phyloP scores from a whole-genome alignment of 1,284 basidiomycete genomes.

The Thecaphora thlaspeos region DNA sequence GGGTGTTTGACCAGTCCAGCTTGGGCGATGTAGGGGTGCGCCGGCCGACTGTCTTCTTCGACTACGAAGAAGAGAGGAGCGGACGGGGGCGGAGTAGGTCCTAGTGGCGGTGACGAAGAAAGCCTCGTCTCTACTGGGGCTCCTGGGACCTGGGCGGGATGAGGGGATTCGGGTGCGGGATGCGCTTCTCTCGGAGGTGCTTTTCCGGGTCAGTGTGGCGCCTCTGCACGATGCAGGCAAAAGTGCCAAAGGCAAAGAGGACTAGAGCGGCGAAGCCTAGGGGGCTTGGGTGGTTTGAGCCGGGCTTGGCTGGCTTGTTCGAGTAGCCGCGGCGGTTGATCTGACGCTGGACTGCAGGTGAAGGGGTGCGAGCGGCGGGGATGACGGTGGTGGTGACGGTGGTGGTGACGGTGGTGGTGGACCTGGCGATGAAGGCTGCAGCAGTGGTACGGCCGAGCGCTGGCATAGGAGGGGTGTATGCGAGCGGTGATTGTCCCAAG shows the following conservation, averaged over 20 bases:
- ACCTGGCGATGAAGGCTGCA: too few species aligned
- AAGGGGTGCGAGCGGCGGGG: too few species aligned
- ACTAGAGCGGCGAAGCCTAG: slow-evolving; percentile 40
- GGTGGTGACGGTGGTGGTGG: background rate
- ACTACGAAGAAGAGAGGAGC: too few species aligned
- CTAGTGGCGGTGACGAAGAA: too few species aligned
- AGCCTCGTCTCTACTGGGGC: slow-evolving; percentile 27
- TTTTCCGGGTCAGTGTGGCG: slow-evolving; percentile 45
- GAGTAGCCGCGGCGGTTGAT: too few species aligned
- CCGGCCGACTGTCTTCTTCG: too few species aligned
- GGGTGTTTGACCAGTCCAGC: slow-evolving; percentile 34
- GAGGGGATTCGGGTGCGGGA: slow-evolving; percentile 52
- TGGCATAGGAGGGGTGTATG: too few species aligned
- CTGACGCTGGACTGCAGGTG: too few species aligned
- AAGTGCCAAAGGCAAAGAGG: slow-evolving; percentile 40
- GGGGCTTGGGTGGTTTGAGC: slow-evolving; percentile 40
- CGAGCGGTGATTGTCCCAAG: too few species aligned
- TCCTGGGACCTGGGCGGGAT: slow-evolving; percentile 43
- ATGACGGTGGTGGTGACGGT: background rate
- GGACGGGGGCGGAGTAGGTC: too few species aligned
- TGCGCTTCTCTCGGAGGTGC: slow-evolving; percentile 39
- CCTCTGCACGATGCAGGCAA: slow-evolving; percentile 40
- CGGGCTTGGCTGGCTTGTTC: slow-evolving; percentile 3
- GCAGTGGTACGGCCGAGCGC: too few species aligned
- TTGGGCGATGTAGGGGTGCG: slow-evolving; percentile 10